These are phyloP conservation scores for Fusarium sp. DNA, from an alignment of 2,329 filamentous ascomycete species.

Conservation along the genomic window DNA sequence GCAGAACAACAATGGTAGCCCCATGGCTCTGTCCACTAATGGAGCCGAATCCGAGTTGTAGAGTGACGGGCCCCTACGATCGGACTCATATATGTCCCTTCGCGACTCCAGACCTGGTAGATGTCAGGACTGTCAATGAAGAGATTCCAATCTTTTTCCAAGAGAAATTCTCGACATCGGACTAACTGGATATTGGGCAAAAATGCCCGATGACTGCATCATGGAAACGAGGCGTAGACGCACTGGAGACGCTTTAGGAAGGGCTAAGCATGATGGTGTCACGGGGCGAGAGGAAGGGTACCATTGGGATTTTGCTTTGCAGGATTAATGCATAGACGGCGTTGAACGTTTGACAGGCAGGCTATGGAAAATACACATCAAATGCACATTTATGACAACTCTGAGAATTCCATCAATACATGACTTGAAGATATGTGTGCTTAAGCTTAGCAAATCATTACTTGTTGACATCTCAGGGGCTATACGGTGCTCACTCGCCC, in stretches of 20 bases:
- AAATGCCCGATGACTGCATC: not conserved
- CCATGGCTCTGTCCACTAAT: conserved; percentile 65
- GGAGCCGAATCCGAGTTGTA: conserved; percentile 66
- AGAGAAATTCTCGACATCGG: not conserved
- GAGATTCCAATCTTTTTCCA: not conserved
- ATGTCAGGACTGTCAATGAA: not conserved
- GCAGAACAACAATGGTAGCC: conserved; percentile 63
- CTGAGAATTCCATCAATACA: not conserved
- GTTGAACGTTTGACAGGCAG: conserved; percentile 45
- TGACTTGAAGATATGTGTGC: not conserved
- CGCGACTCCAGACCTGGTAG: not conserved
- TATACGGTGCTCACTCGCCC: not conserved
- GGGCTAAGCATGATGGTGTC: conserved; percentile 5
- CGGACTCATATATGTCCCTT: not conserved
- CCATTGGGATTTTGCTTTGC: conserved; percentile 28
- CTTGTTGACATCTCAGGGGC: not conserved
- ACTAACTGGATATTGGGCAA: conserved; percentile 13
- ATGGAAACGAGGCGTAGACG: conserved; percentile 10
- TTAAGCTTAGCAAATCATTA: not conserved
- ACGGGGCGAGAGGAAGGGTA: conserved; percentile 12
- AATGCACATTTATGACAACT: conserved; percentile 12
- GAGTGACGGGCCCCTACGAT: conserved; percentile 19
- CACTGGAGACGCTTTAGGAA: conserved; percentile 7
- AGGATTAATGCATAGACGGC: conserved; percentile 48
- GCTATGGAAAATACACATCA: conserved; percentile 39